These are phyloP conservation scores for Umbelopsis sp. DNA, from an alignment of 192 early-diverging fungal genomes.

Conservation along the genomic window DNA sequence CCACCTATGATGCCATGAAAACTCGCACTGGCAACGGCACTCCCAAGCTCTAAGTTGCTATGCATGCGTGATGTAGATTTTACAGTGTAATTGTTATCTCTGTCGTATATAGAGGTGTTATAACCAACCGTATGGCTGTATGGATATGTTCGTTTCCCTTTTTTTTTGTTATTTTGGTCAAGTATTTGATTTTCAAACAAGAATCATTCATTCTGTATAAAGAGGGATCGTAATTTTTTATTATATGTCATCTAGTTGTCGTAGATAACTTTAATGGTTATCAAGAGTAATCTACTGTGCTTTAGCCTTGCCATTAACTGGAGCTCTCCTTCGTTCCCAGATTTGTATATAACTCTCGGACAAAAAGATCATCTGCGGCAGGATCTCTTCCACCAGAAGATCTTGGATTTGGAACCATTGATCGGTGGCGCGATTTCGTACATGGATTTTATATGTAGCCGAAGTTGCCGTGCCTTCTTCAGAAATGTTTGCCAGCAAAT, in stretches of 20 bases:
- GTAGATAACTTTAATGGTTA: neutral
- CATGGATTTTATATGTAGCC: slow-evolving; percentile 82
- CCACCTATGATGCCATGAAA: slow-evolving; percentile 31
- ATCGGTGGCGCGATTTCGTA: slow-evolving; percentile 74
- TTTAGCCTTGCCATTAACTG: neutral
- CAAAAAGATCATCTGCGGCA: slow-evolving; percentile 93
- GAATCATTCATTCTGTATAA: too few species aligned
- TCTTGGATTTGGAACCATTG: slow-evolving; percentile 98
- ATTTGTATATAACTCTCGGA: slow-evolving; percentile 94
- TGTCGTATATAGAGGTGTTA: neutral
- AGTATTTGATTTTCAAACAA: neutral
- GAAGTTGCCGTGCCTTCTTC: slow-evolving; percentile 79
- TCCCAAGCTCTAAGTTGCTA: slow-evolving; percentile 14
- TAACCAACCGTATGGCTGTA: neutral
- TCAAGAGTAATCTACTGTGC: neutral
- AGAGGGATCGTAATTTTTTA: too few species aligned
- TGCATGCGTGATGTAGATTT: slow-evolving; percentile 9
- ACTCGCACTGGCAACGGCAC: neutral
- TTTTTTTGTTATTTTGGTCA: neutral
- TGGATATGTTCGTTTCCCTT: neutral
- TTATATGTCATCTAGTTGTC: too few species aligned
- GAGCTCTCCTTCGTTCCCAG: slow-evolving; percentile 15
- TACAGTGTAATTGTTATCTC: neutral
- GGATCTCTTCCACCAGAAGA: slow-evolving; percentile 87
- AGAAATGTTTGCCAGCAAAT: slow-evolving; percentile 89